Evolutionary conservation across 768 basidiomycete genomes (phyloP).

Genomic region (Russula dissimulans): DNA sequence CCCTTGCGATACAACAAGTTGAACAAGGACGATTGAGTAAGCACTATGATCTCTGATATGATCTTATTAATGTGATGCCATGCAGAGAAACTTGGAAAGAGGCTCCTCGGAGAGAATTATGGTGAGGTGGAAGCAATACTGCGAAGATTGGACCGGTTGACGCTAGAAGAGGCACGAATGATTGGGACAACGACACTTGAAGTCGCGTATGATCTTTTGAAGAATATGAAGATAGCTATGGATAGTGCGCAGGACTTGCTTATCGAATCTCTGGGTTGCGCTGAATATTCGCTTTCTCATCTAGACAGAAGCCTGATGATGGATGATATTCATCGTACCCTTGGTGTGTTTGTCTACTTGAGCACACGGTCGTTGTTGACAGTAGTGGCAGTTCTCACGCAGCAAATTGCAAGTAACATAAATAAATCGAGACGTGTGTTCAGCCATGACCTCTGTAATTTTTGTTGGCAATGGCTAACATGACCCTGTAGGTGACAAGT

Average conservation of each 20-base stretch:
- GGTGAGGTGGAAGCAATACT: neutral
- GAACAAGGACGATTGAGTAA: neutral
- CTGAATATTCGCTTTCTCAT: neutral
- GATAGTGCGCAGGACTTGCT: neutral
- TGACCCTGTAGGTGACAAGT: neutral
- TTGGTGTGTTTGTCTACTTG: neutral
- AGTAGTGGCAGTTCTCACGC: neutral
- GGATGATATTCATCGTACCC: neutral
- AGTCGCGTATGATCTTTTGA: neutral
- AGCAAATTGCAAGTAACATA: neutral
- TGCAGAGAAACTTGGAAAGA: neutral
- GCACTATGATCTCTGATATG: neutral
- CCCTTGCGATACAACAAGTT: neutral
- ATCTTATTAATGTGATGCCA: neutral
- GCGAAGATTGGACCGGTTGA: neutral
- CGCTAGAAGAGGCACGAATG: neutral
- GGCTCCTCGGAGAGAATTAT: neutral
- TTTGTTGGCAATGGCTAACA: neutral
- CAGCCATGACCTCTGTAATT: neutral
- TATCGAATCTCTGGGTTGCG: neutral
- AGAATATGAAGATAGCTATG: neutral
- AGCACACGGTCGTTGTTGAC: neutral
- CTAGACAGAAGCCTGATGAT: neutral
- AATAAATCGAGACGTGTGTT: neutral
- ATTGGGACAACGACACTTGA: neutral